Base-by-base conservation (phyloP, 257 asterid genomes). In the Nemophila menziesii region DNA sequence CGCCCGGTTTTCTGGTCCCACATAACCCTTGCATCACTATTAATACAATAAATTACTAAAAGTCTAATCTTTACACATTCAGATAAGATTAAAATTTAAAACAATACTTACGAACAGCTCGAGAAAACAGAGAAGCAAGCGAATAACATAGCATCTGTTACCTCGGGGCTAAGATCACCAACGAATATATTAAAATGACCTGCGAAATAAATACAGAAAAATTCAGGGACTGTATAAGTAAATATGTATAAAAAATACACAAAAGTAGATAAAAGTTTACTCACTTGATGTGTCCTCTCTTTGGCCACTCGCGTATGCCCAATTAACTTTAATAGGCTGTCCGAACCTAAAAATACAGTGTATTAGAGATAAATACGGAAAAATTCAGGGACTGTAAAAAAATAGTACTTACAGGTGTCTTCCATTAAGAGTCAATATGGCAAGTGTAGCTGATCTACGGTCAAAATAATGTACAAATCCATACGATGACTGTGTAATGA, bases 1-100 rank as follows among this genome's bases (percentile, higher is more conserved):
- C 86, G 96, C 50, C 92, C 94, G 48, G 92, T 86, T 66, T 79
- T 76, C 66, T 86, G 94, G 72, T 86, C 96, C 96, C 96, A 86
- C 94, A 86, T 81, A 38, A 86, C 94, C 73, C 90, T 74, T 22
- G 93, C 96, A 68, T 82, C 94, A 64, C 97, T 86, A 52, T 39
- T 60, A 66, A 60, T 37, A 12, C 23, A 43, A 49, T 26, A 29
- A 20, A 57, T 42, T 55, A 51, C 57, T 21, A 43, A 55, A 38
- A 19, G 16, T 12, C 6, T 16, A 46, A 2, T 23, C 27, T 13
- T 16, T 22, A 22, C 9, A 41, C 16, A 23, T 15, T 7, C 3
- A 39, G 16, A 53, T 5, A 16, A 17, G 19, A 22, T 20, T 16
- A 24, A 17, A 19, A 23, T 20, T 44, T 29, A 20, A 55, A 60